phyloP scores from a whole-genome alignment of 148 eudicot genomes.

The Limonium bicolor region DNA sequence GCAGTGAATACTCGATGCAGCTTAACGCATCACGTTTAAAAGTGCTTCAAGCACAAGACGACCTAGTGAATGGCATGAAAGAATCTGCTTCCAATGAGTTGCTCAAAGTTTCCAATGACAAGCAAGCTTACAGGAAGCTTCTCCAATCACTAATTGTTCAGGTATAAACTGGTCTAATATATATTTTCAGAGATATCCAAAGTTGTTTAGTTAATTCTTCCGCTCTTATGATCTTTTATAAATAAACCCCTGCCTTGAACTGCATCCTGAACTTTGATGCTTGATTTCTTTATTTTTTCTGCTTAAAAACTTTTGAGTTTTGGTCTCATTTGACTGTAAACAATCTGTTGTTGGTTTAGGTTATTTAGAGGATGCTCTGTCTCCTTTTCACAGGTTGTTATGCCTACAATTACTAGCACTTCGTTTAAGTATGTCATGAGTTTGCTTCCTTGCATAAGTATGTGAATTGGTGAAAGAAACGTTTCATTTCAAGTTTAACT shows the following conservation, averaged over 20 bases:
- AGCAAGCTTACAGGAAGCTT: conserved; percentile 31
- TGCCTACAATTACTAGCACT: too few relatives aligned
- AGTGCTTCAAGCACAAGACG: conserved; percentile 56
- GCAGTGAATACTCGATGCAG: conserved; percentile 64
- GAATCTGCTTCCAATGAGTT: conserved; percentile 37
- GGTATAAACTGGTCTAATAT: conserved; percentile 11
- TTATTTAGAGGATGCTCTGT: too few relatives aligned
- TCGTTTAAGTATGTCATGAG: too few relatives aligned
- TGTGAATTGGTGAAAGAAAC: too few relatives aligned
- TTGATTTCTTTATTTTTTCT: neutral
- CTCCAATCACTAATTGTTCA: conserved; percentile 39
- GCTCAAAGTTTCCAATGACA: conserved; percentile 21
- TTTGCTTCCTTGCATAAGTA: too few relatives aligned
- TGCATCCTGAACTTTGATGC: too few relatives aligned
- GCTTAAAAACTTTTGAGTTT: neutral
- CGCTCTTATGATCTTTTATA: neutral
- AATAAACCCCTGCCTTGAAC: neutral
- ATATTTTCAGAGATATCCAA: neutral
- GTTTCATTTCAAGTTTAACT: too few relatives aligned
- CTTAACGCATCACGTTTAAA: conserved; percentile 45
- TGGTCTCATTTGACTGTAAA: neutral
- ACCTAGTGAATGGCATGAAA: conserved; percentile 37
- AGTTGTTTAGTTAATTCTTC: neutral
- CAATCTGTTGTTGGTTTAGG: neutral
- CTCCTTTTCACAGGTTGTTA: too few relatives aligned